Conservation (phyloP, 345 rosid species). For the Ceriops decandra region DNA sequence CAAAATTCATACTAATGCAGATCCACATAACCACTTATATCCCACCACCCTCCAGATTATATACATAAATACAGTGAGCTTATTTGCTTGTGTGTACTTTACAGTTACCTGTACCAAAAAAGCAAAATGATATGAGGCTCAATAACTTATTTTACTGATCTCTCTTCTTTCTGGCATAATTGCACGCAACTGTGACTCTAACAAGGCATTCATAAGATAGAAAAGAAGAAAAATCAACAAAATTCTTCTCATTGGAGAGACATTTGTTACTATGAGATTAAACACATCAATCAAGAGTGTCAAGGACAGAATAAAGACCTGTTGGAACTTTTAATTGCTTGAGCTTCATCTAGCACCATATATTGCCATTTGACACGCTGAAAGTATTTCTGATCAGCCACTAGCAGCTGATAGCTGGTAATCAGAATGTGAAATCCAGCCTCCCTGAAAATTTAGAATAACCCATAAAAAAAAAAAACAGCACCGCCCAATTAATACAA, state of each 20-base stretch:
- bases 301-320: slow-evolving; percentile 46
- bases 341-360: slow-evolving; percentile 99
- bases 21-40: too few relatives aligned
- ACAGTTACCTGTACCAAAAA: background rate
- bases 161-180: background rate
- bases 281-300: background rate
- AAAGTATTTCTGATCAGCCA: slow-evolving; percentile 90
- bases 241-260: background rate
- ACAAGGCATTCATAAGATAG: background rate
- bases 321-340: slow-evolving; percentile 92
- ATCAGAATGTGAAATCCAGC: slow-evolving; percentile 98
- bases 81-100: too few relatives aligned
- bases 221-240: background rate
- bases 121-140: background rate
- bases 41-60: too few relatives aligned
- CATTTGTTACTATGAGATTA: background rate
- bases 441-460: slow-evolving; percentile 54
- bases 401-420: slow-evolving; percentile 95
- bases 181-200: background rate
- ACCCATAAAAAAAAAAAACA: background rate
- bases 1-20: too few relatives aligned
- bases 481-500: background rate
- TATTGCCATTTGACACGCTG: slow-evolving; percentile 99
- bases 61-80: background rate
- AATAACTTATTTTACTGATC: background rate